Conservation (phyloP, 176 grass and related monocot species). For the Oryza punctata region DNA sequence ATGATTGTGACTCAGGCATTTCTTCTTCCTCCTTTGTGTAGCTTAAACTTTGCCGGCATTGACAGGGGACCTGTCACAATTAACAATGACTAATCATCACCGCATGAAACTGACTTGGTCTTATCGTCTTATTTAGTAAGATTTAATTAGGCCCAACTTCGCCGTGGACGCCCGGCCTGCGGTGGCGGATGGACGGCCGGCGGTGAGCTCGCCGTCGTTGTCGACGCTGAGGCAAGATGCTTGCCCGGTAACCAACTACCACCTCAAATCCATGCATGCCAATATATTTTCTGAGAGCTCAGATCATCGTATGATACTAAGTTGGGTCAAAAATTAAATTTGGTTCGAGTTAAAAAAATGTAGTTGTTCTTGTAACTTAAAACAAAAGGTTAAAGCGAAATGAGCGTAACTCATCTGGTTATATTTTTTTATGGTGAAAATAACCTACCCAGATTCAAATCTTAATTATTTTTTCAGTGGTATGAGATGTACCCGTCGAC, state of each 20-base stretch:
- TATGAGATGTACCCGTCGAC: no score
- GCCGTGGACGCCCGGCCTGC: not conserved
- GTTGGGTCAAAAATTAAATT: not conserved
- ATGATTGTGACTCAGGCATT: slow-evolving; percentile 21
- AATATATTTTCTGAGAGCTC: not conserved
- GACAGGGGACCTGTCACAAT: slow-evolving; percentile 15
- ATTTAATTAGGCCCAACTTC: not conserved
- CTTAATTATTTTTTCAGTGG: no score
- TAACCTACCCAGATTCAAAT: no score
- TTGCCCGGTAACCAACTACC: slow-evolving; percentile 7
- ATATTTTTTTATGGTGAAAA: no score
- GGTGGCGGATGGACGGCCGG: slow-evolving; percentile 20
- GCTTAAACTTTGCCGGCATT: slow-evolving; percentile 22
- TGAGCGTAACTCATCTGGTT: no score
- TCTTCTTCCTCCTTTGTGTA: not conserved
- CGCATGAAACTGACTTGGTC: not conserved
- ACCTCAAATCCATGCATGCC: not conserved
- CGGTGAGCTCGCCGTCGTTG: not conserved
- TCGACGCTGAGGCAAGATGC: not conserved
- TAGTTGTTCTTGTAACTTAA: no score
- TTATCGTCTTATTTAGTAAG: slow-evolving; percentile 12
- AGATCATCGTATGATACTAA: not conserved
- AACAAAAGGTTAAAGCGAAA: no score
- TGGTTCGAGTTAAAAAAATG: not conserved
- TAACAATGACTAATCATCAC: slow-evolving; percentile 47